Conservation (phyloP, 1,284 basidiomycete species). For the Flammula alnicola region DNA sequence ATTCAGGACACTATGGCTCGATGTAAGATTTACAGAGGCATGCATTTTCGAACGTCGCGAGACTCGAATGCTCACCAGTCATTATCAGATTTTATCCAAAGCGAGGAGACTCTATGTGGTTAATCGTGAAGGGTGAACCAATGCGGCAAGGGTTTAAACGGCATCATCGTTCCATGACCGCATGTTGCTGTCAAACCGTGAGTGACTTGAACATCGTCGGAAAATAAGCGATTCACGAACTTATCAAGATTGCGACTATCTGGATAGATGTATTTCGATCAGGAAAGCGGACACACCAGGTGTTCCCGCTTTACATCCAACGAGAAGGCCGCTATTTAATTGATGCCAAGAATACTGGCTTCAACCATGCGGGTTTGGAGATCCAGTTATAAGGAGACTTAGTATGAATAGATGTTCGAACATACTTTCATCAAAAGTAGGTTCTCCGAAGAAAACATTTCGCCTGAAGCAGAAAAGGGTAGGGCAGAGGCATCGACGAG, state of each 20-base stretch:
- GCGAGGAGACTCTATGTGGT: constrained; percentile 7
- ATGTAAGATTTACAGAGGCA: constrained; percentile 4
- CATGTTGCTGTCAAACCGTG: too few relatives aligned
- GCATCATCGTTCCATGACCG: too few relatives aligned
- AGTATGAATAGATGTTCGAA: constrained; percentile 14
- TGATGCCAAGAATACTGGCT: constrained; percentile 7
- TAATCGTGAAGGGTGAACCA: constrained; percentile 6
- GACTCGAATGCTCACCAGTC: background rate
- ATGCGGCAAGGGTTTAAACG: too few relatives aligned
- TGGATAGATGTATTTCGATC: background rate
- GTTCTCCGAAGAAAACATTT: too few relatives aligned
- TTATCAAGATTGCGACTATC: too few relatives aligned
- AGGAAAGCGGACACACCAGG: constrained; percentile 9
- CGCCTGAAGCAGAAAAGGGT: too few relatives aligned
- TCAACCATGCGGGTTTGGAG: background rate
- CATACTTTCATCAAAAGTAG: too few relatives aligned
- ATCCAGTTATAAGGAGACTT: constrained; percentile 8
- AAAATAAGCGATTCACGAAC: too few relatives aligned
- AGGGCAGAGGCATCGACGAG: too few relatives aligned
- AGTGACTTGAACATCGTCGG: too few relatives aligned
- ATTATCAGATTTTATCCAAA: constrained; percentile 12
- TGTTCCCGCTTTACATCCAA: constrained; percentile 13
- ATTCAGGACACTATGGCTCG: constrained; percentile 16
- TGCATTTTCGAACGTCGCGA: too few relatives aligned
- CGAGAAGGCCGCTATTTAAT: constrained; percentile 9